A percentile compares a stretch with the other conserved stretches of the same genome.
Evolutionary conservation across 2,329 filamentous ascomycete species (phyloP).

Genomic region (Aschersonia sp.): DNA sequence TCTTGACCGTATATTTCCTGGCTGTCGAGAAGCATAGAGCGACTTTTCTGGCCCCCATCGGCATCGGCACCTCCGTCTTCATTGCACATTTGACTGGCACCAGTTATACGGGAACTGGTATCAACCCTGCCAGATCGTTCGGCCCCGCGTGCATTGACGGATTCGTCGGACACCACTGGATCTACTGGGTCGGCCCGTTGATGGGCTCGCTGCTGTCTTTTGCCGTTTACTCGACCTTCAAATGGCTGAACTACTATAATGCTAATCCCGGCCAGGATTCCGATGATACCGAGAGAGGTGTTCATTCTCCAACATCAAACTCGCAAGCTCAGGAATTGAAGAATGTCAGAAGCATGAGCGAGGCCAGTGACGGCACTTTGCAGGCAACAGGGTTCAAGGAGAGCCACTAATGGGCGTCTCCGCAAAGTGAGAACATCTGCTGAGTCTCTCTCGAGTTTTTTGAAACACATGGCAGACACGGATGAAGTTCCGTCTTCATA

Average conservation of each 20-base stretch:
- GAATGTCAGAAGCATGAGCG: neutral
- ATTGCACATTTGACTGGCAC: slow-evolving; percentile 34
- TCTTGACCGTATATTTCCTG: slow-evolving; percentile 54
- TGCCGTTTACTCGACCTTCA: slow-evolving; percentile 34
- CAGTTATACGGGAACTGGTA: slow-evolving; percentile 30
- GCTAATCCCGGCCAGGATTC: slow-evolving; percentile 34
- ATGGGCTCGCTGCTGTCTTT: slow-evolving; percentile 33
- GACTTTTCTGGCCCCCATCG: slow-evolving; percentile 57
- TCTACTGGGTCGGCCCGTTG: slow-evolving; percentile 39
- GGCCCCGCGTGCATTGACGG: slow-evolving; percentile 29
- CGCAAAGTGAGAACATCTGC: neutral
- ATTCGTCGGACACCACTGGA: slow-evolving; percentile 35
- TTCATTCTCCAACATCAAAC: neutral
- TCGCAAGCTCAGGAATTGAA: neutral
- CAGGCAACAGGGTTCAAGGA: neutral
- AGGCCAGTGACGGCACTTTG: slow-evolving; percentile 1
- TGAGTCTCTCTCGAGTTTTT: too few relatives aligned
- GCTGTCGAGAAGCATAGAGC: slow-evolving; percentile 61
- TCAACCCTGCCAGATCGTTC: slow-evolving; percentile 37
- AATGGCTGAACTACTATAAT: slow-evolving; percentile 34
- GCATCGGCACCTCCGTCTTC: slow-evolving; percentile 59
- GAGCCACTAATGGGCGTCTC: neutral
- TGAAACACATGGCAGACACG: too few relatives aligned
- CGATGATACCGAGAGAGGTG: slow-evolving; percentile 15
- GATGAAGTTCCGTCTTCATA: too few relatives aligned